Percentiles rank a stretch among this genome's conserved stretches.
Conservation (phyloP, 2,329 filamentous ascomycete genomes). For the Aspergillus pseudotamarii region DNA sequence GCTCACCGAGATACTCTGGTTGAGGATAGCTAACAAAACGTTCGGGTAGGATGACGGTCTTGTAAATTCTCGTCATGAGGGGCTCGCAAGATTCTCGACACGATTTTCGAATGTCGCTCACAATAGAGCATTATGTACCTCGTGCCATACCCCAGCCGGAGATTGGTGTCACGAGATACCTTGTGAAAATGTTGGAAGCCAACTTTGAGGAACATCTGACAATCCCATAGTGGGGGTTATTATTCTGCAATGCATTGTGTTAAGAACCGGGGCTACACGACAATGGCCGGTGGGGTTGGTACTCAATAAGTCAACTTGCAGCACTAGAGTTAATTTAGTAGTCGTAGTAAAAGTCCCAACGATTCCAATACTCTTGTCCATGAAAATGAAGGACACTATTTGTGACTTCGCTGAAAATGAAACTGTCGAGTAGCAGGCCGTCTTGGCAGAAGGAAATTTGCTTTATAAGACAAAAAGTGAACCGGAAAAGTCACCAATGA, state of each 20-base stretch:
- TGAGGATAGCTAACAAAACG: neutral
- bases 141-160: too few species aligned
- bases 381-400: too few species aligned
- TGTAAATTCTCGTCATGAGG: neutral
- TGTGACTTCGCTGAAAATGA: too few species aligned
- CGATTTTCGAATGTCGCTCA: neutral
- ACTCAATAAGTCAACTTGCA: too few species aligned
- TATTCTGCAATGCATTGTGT: neutral
- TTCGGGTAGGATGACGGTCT: neutral
- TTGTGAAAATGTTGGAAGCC: neutral
- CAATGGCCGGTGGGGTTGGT: neutral
- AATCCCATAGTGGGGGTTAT: neutral
- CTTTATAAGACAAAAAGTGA: neutral
- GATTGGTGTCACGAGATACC: neutral
- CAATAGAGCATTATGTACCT: neutral
- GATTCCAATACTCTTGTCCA: too few species aligned
- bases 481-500: neutral
- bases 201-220: neutral
- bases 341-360: too few species aligned
- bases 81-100: neutral
- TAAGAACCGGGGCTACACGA: neutral
- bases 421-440: too few species aligned
- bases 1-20: neutral
- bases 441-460: fast-evolving
- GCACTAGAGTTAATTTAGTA: too few species aligned